Percentiles rank a stretch among this genome's conserved stretches.
phyloP scores from a whole-genome alignment of 441 rosid genomes.

The Erodium trifolium region DNA sequence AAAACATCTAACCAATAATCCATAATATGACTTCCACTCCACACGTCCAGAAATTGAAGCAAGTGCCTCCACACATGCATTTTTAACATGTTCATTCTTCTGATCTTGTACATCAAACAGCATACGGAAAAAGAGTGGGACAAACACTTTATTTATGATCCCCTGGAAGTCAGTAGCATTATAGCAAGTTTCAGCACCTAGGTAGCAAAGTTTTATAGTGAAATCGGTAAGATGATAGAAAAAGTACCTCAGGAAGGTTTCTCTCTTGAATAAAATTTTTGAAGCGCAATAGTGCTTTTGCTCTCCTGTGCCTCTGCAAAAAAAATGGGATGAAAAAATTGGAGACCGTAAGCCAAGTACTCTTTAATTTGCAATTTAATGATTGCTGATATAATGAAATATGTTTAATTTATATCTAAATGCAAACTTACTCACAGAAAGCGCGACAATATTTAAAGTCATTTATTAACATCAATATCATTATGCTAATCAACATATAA shows the following conservation, averaged over 20 bases:
- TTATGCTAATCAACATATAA: not conserved
- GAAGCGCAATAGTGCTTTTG: slow-evolving; percentile 64
- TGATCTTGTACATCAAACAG: slow-evolving; percentile 70
- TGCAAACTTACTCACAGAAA: not conserved
- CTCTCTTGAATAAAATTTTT: slow-evolving; percentile 37
- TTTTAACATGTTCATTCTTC: slow-evolving; percentile 54
- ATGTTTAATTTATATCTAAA: not conserved
- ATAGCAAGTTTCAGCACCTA: slow-evolving; percentile 21
- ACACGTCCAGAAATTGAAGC: slow-evolving; percentile 63
- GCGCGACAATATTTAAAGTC: not conserved
- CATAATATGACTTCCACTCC: slow-evolving; percentile 76
- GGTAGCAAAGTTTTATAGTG: slow-evolving; percentile 14
- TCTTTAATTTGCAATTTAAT: not conserved
- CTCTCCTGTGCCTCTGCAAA: slow-evolving; percentile 74
- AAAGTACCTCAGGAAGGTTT: slow-evolving; percentile 51
- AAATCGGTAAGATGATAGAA: slow-evolving; percentile 8
- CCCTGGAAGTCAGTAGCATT: slow-evolving; percentile 45
- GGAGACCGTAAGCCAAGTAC: not conserved
- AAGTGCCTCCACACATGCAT: slow-evolving; percentile 69
- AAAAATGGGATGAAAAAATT: slow-evolving; percentile 10
- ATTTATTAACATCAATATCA: not conserved
- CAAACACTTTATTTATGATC: slow-evolving; percentile 60
- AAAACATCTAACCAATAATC: slow-evolving; percentile 64
- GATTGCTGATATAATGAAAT: not conserved
- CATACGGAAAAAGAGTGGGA: slow-evolving; percentile 78